Conservation (phyloP, 345 rosid species). For the rapeseed (Brassica napus) region Da-Ae NC_063448.1:50480501-50481000, state of each 20-base stretch:
- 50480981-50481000: conserved; percentile 18
- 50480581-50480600: conserved; percentile 19
- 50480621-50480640: conserved; percentile 80
- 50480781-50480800: background rate
- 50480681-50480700: conserved; percentile 75
- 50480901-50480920: conserved; percentile 2
- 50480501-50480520: conserved; percentile 40
- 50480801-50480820: background rate
- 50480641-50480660: conserved; percentile 82
- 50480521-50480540: background rate
- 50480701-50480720: conserved; percentile 73
- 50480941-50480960: background rate
- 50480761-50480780: conserved; percentile 24
- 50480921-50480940: conserved; percentile 4
- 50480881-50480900: conserved; percentile 33
- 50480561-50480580: conserved; percentile 6
- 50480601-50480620: conserved; percentile 75
- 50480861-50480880: conserved; percentile 31
- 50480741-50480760: conserved; percentile 43
- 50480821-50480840: conserved; percentile 11
- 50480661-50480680: conserved; percentile 82
- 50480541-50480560: background rate
- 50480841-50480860: conserved; percentile 16
- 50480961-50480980: conserved; percentile 22
- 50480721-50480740: conserved; percentile 52